phyloP scores from a whole-genome alignment of 2,329 filamentous ascomycete genomes.

The Lasiodiplodia sp. region DNA sequence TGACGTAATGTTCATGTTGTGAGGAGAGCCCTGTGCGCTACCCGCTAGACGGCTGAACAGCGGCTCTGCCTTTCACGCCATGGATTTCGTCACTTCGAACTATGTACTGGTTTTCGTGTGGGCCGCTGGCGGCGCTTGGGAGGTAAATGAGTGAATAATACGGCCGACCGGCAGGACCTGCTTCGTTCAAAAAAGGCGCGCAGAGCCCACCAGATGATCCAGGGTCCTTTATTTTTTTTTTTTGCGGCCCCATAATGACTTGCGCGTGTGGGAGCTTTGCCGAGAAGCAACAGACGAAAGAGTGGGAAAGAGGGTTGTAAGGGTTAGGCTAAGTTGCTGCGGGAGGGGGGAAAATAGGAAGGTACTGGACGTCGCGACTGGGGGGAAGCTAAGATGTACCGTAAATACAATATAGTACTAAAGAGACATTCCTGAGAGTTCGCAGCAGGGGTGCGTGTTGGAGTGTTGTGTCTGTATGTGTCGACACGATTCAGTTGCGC shows the following conservation, averaged over 20 bases:
- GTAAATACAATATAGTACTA: background rate
- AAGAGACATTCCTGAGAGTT: background rate
- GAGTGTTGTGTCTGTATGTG: too few relatives aligned
- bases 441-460: background rate
- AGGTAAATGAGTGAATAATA: background rate
- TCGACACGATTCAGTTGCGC: slow-evolving; percentile 1
- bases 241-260: background rate
- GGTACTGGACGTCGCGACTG: background rate
- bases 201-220: background rate
- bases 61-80: background rate
- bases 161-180: background rate
- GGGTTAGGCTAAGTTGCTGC: background rate
- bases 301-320: background rate
- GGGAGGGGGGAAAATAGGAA: background rate
- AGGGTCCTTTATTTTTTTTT: background rate
- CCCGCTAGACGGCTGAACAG: too few relatives aligned
- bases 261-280: background rate
- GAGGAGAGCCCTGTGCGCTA: too few relatives aligned
- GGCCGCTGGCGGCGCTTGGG: background rate
- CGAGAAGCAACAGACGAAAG: background rate
- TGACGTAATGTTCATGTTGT: background rate
- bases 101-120: too few relatives aligned
- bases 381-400: background rate
- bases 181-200: background rate
- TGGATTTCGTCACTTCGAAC: background rate